Evolutionary conservation across 2,329 filamentous ascomycete genomes (phyloP), one percentile per base, ranked within the genome.

Genomic region (Leptosphaerulina australis): DNA sequence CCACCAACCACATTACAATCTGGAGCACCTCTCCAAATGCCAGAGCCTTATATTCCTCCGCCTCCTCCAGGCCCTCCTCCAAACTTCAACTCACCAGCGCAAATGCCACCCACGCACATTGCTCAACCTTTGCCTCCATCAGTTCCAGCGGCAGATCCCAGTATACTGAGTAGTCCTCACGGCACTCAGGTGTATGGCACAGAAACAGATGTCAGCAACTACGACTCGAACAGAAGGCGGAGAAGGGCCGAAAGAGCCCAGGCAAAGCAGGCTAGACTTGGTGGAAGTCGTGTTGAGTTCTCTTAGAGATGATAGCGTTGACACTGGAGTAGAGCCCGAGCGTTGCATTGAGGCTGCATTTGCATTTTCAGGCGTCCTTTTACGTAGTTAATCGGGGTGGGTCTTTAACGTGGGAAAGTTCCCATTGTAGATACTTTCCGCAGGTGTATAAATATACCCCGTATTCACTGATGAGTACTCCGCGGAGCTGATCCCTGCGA

Each of bases 231-330:
- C 37, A 59, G 73, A 44, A 62, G 71, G 46, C 59, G 73, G 35
- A 61, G 73, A 44, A 62, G 72, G 53, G 73, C 72, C 12, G 72
- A 74, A 56, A 53, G 72, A 48, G 71, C 72, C 7, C 71, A 74
- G 44, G 71, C 70, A 20, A 71, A 71, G 55, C 65, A 66, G 39
- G 70, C 67, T 24, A 62, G 63, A 29, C 36, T 56, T 38, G 67
- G 71, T 22, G 69, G 71, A n/a, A 72, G 68, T 43, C 65, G 70
- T 21, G 72, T 75, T 18, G 72, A 74, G 51, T 74, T 74, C 45
- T 71, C 68, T 53, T 74, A 59, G 70, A 44, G 47, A 48, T 35
- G 24, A 37, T 40, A 24, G 44, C 33, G 17, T 22, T 12, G 25
- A 31, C 20, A 12, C 11, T 20, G 12, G 18, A n/a, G 22, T 14